Evolutionary conservation across 1,284 basidiomycete species (phyloP), one percentile per base, ranked within the genome.

Genomic region (Exsudoporus floridanus): DNA sequence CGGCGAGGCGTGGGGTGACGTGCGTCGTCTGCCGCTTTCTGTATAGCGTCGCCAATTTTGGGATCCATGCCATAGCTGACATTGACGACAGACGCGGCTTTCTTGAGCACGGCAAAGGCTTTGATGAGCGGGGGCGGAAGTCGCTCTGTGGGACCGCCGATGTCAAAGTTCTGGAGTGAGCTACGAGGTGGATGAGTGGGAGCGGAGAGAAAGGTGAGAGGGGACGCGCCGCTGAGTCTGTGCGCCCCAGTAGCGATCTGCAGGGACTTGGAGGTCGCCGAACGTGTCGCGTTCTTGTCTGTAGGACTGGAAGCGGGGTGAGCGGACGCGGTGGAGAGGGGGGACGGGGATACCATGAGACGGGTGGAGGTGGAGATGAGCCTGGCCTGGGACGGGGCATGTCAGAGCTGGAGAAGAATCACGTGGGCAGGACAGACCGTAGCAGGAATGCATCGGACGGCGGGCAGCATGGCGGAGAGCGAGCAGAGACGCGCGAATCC

Each of bases 141-240:
- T 58, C 94, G 86, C 73, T 99, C 97, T 6, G 90, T 78, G 27
- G 89, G 84, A 36, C 97, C 97, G 56, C 96, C 97, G 63, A 99
- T 99, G 73, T 99, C 95, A 68, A 99, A 99, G 76, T 99, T 99
- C 74, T 95, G 90, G 60, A 99, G 79, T 27, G 94, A 97, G 46
- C 90, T 92, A 59, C 6, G 39, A 10, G 40, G 3, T 7, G 39
- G 49, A 33, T 69, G 42, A 59, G 56, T 9, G 38, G 30, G n/a
- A n/a, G 28, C 12, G 19, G 12, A 19, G 23, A 7, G 16, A 5
- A 16, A 12, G 14, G 9, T 9, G 13, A 13, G 21, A 16, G n/a
- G 10, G 12, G 5, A 46, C 57, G 23, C 60, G 88, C 89, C 97
- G 83, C 73, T 99, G 97, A 31, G 97, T 99, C 76, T 99, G 97